Base-by-base conservation (phyloP, 176 grass and related monocot species). In the Oryza meridionalis region DNA sequence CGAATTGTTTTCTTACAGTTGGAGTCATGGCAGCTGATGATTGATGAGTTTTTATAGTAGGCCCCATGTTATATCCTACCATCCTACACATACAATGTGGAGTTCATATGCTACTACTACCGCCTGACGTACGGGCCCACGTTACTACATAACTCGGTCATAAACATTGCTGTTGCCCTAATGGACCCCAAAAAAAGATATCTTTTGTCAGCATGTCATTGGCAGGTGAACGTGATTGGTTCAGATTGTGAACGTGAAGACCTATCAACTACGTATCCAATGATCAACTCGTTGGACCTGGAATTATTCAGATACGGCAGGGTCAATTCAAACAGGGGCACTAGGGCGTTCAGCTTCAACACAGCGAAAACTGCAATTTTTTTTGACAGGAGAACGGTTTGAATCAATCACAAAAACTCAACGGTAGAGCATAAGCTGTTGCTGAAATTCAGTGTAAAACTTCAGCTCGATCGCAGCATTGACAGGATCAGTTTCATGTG, bases 241-340 rank as follows among this genome's bases (percentile, higher is more conserved):
- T 40, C n/a, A 29, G 29, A 51, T 5, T 38, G 47, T 38, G 19
- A 32, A 7, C 44, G 29, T 27, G 11, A 80, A 32, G 19, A 80
- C 40, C 66, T 1, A 11, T 44, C 24, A 80, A 51, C 73, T 16
- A 43, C 61, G 73, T 31, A 4, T 16, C 9, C 73, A 43, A 69
- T 15, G 64, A 77, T 77, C 73, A 22, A 44, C 73, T 15, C 19
- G 31, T 67, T 7, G 14, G 44, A 16, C 38, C 7, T 21, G 40
- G 82, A 77, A 61, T 70, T 68, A 16, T 77, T 84, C 73, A 85
- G 65, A 69, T 35, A 77, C 24, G 16, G 2, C 55, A 31, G 73
- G 22, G 47, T 77, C 73, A 70, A 77, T 69, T 77, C 82, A 82
- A 5, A 42, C 2, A 76, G 10, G 27, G 15, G 49, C 49, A 16